Conservation (phyloP, 768 basidiomycete species). For the Leucocoprinus leucothites region DNA sequence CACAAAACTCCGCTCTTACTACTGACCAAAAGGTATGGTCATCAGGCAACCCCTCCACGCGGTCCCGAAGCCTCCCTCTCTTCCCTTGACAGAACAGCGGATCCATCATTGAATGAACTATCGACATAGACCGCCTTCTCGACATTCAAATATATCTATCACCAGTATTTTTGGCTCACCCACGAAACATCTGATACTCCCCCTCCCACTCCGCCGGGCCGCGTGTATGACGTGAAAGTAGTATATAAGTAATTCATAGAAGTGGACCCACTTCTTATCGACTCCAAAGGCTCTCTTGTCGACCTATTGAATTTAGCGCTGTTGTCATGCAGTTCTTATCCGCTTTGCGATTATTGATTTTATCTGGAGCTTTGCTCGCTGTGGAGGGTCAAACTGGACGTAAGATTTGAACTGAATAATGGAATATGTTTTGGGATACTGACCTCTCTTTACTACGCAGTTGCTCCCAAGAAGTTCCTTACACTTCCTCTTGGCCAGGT, state of each 20-base stretch:
- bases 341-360: background rate
- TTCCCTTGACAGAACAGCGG: too few species aligned
- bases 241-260: too few species aligned
- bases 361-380: conserved; percentile 2
- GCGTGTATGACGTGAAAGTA: too few species aligned
- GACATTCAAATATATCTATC: too few species aligned
- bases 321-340: background rate
- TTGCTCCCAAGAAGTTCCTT: conserved; percentile 40
- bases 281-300: background rate
- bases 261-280: background rate
- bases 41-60: conserved; percentile 5
- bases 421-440: background rate
- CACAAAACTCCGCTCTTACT: background rate
- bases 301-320: background rate
- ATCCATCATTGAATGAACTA: too few species aligned
- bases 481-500: conserved; percentile 37
- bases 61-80: background rate
- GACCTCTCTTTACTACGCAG: conserved; percentile 18
- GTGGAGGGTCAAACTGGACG: conserved; percentile 22
- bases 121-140: too few species aligned
- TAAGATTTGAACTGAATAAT: conserved; percentile 11
- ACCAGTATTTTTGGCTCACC: too few species aligned
- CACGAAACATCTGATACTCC: too few species aligned
- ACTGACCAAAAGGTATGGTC: background rate
- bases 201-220: too few species aligned